These are phyloP conservation scores for Fusarium illudens DNA, from an alignment of 2,329 filamentous ascomycete genomes.

Conservation along the genomic window DNA sequence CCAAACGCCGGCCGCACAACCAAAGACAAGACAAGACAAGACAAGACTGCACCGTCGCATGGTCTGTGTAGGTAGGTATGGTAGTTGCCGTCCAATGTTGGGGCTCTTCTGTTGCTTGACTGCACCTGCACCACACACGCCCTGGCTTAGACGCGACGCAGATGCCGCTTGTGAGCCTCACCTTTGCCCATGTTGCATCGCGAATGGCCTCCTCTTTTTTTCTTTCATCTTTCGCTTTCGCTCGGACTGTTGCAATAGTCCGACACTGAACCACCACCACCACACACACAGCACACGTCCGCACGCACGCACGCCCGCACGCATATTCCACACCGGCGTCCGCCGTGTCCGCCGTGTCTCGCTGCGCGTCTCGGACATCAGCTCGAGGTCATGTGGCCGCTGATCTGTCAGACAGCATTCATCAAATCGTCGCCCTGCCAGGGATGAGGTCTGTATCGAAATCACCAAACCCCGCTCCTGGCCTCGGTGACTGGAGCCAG, in stretches of 20 bases:
- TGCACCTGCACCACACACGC: background rate
- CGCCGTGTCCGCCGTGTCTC: background rate
- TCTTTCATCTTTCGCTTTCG: background rate
- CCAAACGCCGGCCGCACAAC: constrained; percentile 6
- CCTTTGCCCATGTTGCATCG: background rate
- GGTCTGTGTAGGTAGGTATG: background rate
- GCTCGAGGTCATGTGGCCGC: constrained; percentile 34
- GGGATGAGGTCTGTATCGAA: constrained; percentile 14
- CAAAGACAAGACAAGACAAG: background rate
- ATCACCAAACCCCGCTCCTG: constrained; percentile 16
- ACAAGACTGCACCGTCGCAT: constrained; percentile 4
- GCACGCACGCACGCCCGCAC: constrained; percentile 1
- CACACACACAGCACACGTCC: constrained; percentile 9
- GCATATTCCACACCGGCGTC: background rate
- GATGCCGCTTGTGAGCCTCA: constrained; percentile 1
- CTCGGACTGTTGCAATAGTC: constrained; percentile 17
- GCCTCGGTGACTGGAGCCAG: constrained; percentile 25
- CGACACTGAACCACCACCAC: constrained; percentile 7
- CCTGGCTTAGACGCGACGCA: background rate
- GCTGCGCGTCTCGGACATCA: constrained; percentile 29
- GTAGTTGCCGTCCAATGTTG: background rate
- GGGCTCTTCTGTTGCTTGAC: background rate
- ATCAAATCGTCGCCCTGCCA: constrained; percentile 2
- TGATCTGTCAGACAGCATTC: constrained; percentile 27
- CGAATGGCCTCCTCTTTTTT: constrained; percentile 2